Evolutionary conservation across 306 rosid species (phyloP), one percentile per base, ranked within the genome.

Genomic region (Castanea sativa): DNA sequence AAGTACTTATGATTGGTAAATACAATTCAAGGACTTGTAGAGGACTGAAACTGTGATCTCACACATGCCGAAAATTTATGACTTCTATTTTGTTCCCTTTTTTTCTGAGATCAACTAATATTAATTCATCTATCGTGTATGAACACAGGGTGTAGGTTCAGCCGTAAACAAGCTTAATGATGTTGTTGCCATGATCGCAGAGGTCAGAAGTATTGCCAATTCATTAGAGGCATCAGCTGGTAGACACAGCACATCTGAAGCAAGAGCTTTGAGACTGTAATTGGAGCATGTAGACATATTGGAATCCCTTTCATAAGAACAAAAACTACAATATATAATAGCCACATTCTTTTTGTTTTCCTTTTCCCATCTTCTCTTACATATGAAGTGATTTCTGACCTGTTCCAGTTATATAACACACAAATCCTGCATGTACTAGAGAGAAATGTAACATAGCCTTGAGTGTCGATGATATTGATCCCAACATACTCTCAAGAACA

Each of bases 91-190:
- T 19, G 55, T 23, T 73, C 19, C 20, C 67, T 69, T 18, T 74
- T 69, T 18, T 64, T 74, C 19, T 32, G 30, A 55, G 23, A 11
- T 55, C 21, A 20, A 38, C 79, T 77, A 19, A 64, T 70, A 64
- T 75, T 59, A 15, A 23, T 63, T 71, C 32, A 58, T 77, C 81
- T 71, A 41, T 71, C 25, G 58, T 77, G 82, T 13, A 23, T 41
- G 60, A 82, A 84, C 53, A 32, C 90, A 94, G 97, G 97, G 99
- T 14, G 90, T 92, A 15, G 99, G 97, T 5, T 91, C 99, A 4
- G 99, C 97, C 5, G 92, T 94, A 33, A 94, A 94, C 90, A 86
- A 86, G 88, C 93, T 94, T 45, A 94, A 94, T 82, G 91, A 94
- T 51, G 87, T 85, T 14, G 88, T 91, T 70, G 97, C 97, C 15